These are phyloP conservation scores for Phytophthora syringae DNA, from an alignment of 352 stramenopile species.

Conservation along the genomic window DNA sequence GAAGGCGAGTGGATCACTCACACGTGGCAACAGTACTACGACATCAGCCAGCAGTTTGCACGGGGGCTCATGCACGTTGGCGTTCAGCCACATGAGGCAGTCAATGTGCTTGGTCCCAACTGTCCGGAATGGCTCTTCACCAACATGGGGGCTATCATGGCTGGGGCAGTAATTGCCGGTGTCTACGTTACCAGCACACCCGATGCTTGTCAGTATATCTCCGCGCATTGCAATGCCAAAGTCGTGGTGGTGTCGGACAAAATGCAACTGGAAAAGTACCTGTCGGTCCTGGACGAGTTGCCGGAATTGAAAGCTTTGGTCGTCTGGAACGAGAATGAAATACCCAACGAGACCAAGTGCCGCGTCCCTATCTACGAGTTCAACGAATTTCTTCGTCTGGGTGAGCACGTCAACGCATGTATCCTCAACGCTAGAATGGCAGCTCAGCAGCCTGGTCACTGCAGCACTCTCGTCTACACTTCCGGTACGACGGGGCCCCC, in stretches of 20 bases:
- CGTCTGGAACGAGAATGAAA: constrained; percentile 60
- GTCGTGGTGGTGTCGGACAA: constrained; percentile 82
- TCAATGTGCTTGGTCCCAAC: constrained; percentile 89
- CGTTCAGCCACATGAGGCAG: constrained; percentile 68
- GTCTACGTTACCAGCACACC: constrained; percentile 88
- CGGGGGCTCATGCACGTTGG: constrained; percentile 79
- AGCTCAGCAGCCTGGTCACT: constrained; percentile 61
- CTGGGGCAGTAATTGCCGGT: constrained; percentile 77
- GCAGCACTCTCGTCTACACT: constrained; percentile 92
- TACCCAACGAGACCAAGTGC: constrained; percentile 29
- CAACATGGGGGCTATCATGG: constrained; percentile 81
- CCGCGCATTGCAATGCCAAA: constrained; percentile 77
- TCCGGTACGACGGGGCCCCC: constrained; percentile 78
- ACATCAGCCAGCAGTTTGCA: constrained; percentile 67
- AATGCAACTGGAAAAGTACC: constrained; percentile 76
- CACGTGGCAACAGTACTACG: constrained; percentile 81
- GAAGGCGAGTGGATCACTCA: constrained; percentile 57
- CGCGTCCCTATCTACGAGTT: constrained; percentile 68
- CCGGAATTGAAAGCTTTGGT: constrained; percentile 81
- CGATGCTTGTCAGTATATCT: constrained; percentile 80
- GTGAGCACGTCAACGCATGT: constrained; percentile 40
- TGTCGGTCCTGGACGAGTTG: constrained; percentile 64
- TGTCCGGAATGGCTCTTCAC: constrained; percentile 87
- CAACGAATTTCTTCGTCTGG: constrained; percentile 59
- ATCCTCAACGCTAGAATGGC: constrained; percentile 50